Evolutionary conservation across 345 rosid species (phyloP), one percentile per base, ranked within the genome.

Genomic region (Eucalyptus polyanthemos): DNA sequence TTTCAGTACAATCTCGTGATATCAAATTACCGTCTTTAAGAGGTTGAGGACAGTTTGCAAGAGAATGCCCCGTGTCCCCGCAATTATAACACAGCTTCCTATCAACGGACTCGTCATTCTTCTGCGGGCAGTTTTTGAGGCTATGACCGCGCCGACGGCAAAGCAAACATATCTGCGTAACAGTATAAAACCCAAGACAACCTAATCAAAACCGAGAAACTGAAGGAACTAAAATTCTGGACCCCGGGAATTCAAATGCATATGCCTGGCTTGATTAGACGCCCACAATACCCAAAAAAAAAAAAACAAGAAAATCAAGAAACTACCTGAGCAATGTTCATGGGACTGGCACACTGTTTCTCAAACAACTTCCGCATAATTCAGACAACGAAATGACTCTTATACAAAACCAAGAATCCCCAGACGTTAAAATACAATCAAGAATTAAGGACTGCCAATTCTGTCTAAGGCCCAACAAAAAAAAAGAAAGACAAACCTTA

Each of bases 81-180:
- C 99, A 98, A 90, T 96, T 98, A 90, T 98, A 97, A 90, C 99
- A 97, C 88, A 93, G 56, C 93, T 94, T 98, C 89, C 91, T 90
- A 58, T 93, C 96, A 44, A 88, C 62, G 80, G 92, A 93, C 88
- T 94, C 96, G 9, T 94, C 96, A 25, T 86, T 92, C 92, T 96
- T 96, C 65, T 91, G 91, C 9, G 97, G 97, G 81, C 99, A 98
- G 91, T 93, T 94, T 93, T 94, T 96, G 37, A 98, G 95, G 93
- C 97, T 97, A 89, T 98, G 99, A 87, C 99, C 99, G 4, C 98
- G 93, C 15, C 90, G 96, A 86, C 98, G 89, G 87, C 99, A 96
- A 31, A 93, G 94, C 95, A 98, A 95, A 87, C 99, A 98, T 92
- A 97, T 93, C 99, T 98, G 91, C 93, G 89, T 87, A 76, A 91